Base-by-base conservation (phyloP, 2,329 filamentous ascomycete species). In the Alternaria triticina region DNA sequence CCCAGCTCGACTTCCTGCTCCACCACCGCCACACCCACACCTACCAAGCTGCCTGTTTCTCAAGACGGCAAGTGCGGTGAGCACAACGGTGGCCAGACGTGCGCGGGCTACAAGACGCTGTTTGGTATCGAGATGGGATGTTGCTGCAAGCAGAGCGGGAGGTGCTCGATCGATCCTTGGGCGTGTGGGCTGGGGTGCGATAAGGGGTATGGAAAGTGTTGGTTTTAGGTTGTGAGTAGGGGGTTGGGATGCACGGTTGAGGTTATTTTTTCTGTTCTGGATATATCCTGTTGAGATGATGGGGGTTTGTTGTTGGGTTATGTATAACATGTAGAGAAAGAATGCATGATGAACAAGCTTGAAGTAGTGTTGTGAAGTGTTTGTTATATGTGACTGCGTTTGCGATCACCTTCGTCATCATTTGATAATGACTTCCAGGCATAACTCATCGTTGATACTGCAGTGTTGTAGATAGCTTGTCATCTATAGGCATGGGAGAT, bases 171-270 rank as follows among this genome's bases (percentile, higher is more conserved):
- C 57, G 70, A 70, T 45, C 46, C 70, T 0, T 65, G 70, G 58
- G 64, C 69, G 6, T 77, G 75, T 46, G 68, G 67, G 12, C 17
- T 66, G 15, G 72, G 72, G 6, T 79, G 76, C 63, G 74, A 77
- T 55, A 72, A 70, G 58, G 65, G 61, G 27, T 77, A 67, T 44
- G 75, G 77, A 20, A 74, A 67, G 40, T 76, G 74, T 57, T 71
- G 65, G 69, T 74, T 63, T 43, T 60, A 60, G 57, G 27, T 40
- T 1, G 3, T 40, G 22, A 3, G 33, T 23, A 17, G 5, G 45
- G 3, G 5, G 9, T 47, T 3, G 1, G 47, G 2, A 1, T 51
- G 4, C 15, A 10, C 2, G 15, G 15, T 15, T 36, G 30, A 36
- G 30, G 30, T 1, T 3, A 4, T 40, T 40, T 40, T n/a, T 17